phyloP scores from a whole-genome alignment of 441 rosid species.

The Erysimum cheiri region DNA sequence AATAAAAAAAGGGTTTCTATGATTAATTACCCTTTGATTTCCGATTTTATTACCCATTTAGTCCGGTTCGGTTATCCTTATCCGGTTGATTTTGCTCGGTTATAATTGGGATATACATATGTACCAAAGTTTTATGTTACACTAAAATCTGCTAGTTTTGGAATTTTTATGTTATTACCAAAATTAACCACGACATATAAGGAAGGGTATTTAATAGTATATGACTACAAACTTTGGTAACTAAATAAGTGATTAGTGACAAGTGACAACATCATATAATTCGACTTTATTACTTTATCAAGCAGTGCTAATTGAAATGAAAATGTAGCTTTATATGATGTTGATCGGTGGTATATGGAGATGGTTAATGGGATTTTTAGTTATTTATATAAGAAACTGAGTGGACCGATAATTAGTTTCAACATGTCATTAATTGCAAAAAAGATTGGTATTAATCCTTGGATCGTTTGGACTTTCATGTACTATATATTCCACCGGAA shows the following conservation, averaged over 20 bases:
- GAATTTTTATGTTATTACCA: slow-evolving; percentile 6
- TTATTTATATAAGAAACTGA: no score
- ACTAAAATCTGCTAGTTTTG: slow-evolving; percentile 22
- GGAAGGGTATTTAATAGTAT: not conserved
- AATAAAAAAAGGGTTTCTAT: not conserved
- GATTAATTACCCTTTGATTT: slow-evolving; percentile 4
- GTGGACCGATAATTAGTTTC: not conserved
- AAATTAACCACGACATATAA: not conserved
- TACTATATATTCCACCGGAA: no score
- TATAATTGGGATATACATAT: not conserved
- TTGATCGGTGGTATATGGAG: not conserved
- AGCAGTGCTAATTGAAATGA: no score
- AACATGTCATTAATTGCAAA: not conserved
- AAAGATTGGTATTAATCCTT: not conserved
- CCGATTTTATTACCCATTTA: not conserved
- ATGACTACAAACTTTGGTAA: not conserved
- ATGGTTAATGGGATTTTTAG: no score
- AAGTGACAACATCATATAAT: no score
- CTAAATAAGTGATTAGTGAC: not conserved
- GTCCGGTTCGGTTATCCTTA: slow-evolving; percentile 24
- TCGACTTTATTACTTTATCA: no score
- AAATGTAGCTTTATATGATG: no score
- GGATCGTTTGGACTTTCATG: not conserved
- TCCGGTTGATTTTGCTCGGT: not conserved
- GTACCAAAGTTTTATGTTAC: not conserved